These are phyloP conservation scores for Zygotorulaspora sp. DNA, from an alignment of 805 yeast genomes.

Conservation along the genomic window DNA sequence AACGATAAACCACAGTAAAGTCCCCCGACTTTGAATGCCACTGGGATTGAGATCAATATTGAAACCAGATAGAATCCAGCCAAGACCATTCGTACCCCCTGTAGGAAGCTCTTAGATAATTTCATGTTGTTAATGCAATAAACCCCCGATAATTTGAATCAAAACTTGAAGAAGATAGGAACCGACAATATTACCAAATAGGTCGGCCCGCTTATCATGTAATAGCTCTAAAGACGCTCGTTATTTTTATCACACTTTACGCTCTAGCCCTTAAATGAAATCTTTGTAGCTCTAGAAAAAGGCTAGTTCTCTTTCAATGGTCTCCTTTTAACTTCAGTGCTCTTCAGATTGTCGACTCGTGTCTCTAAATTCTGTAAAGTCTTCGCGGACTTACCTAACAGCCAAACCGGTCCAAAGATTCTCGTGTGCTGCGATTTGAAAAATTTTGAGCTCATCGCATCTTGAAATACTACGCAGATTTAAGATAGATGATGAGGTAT, in stretches of 20 bases:
- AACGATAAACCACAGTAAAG: slow-evolving; percentile 82
- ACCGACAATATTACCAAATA: slow-evolving; percentile 7
- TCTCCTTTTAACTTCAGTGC: no score
- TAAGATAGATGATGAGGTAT: no score
- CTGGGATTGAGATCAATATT: slow-evolving; percentile 77
- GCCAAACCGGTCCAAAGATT: not conserved
- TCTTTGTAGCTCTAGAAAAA: not conserved
- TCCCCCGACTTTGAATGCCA: slow-evolving; percentile 93
- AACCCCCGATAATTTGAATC: no score
- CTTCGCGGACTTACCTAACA: slow-evolving; percentile 1
- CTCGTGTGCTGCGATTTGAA: slow-evolving; percentile 15
- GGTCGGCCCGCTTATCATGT: not conserved
- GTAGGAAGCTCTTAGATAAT: slow-evolving; percentile 14
- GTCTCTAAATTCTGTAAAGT: not conserved
- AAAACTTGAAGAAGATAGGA: no score
- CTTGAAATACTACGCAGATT: no score
- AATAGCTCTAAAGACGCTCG: no score
- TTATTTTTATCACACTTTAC: no score
- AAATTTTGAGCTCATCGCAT: slow-evolving; percentile 20
- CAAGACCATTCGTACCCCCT: slow-evolving; percentile 35
- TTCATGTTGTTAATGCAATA: no score
- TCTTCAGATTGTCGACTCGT: no score
- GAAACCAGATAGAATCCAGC: slow-evolving; percentile 61
- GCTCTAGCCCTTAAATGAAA: not conserved
- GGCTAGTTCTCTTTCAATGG: not conserved